Conservation (phyloP, 257 asterid genomes). For the Rubia yunnanensis region DNA sequence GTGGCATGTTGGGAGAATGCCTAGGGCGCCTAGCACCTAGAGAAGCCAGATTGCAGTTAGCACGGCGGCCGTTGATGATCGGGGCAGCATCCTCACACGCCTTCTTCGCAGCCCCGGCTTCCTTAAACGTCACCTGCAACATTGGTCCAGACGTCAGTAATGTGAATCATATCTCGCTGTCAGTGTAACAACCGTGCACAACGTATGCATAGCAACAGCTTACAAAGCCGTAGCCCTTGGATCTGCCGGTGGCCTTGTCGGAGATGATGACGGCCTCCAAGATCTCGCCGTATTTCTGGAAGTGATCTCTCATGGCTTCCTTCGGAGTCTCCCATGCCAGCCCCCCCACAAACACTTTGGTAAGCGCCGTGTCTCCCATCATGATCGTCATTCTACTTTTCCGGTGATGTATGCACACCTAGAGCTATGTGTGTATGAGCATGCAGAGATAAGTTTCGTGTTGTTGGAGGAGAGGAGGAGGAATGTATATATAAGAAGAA, state of each 20-base stretch:
- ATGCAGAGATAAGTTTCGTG: not conserved
- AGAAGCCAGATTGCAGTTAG: slow-evolving; percentile 90
- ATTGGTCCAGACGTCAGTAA: not conserved
- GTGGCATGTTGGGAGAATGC: slow-evolving; percentile 39
- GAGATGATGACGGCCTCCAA: slow-evolving; percentile 93
- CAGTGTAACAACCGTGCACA: too few relatives aligned
- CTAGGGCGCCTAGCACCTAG: slow-evolving; percentile 82
- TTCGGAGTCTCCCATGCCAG: slow-evolving; percentile 95
- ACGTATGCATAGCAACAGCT: slow-evolving; percentile 24
- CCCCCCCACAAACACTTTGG: slow-evolving; percentile 93
- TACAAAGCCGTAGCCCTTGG: slow-evolving; percentile 98
- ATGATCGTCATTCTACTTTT: slow-evolving; percentile 13
- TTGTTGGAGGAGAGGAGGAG: slow-evolving; percentile 6
- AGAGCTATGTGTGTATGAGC: not conserved
- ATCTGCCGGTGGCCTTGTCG: slow-evolving; percentile 87
- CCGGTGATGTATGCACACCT: not conserved
- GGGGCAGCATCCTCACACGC: slow-evolving; percentile 88
- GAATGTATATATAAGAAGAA: slow-evolving; percentile 1
- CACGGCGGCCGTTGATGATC: slow-evolving; percentile 87
- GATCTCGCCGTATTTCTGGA: slow-evolving; percentile 72
- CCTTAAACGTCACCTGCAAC: slow-evolving; percentile 75
- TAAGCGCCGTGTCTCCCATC: slow-evolving; percentile 52
- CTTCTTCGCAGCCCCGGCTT: slow-evolving; percentile 72
- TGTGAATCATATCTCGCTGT: too few relatives aligned
- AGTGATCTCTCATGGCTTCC: slow-evolving; percentile 67